These are phyloP conservation scores for sorghum (Sorghum bicolor) DNA, from an alignment of 176 grass and related monocot genomes.

Conservation along the genomic window Sorghum_bicolor_NCBIv3 NC_012872.2:7632501-7633000, in stretches of 20 bases:
- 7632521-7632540: background rate
- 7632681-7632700: background rate
- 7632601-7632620: background rate
- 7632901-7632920: background rate
- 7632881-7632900: background rate
- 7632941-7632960: conserved; percentile 7
- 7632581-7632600: background rate
- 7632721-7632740: background rate
- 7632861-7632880: background rate
- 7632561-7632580: background rate
- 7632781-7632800: background rate
- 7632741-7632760: background rate
- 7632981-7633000: conserved; percentile 14
- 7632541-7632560: background rate
- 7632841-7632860: background rate
- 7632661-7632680: background rate
- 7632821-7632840: background rate
- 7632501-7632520: background rate
- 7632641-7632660: background rate
- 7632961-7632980: background rate
- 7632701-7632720: background rate
- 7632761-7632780: background rate
- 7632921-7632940: background rate
- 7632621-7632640: background rate
- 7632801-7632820: background rate